These are phyloP conservation scores for Boletus coccyginus DNA, from an alignment of 768 basidiomycete species.

Conservation along the genomic window DNA sequence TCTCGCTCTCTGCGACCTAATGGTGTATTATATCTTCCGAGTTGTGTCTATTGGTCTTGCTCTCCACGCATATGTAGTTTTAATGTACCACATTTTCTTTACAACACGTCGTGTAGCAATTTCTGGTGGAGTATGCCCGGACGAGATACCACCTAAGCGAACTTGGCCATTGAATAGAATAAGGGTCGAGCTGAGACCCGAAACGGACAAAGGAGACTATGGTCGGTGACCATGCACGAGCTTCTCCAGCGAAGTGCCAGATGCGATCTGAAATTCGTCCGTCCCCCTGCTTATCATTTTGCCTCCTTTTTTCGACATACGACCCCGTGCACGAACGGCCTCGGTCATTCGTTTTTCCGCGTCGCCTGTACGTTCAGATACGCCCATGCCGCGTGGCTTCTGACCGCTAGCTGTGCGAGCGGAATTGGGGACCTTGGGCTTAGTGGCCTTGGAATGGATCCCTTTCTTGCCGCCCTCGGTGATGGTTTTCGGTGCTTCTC, in stretches of 20 bases:
- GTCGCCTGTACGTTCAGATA: slow-evolving; percentile 39
- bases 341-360: slow-evolving; percentile 85
- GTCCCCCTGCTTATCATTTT: slow-evolving; percentile 63
- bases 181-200: neutral
- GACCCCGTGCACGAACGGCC: slow-evolving; percentile 79
- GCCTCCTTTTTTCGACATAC: slow-evolving; percentile 77
- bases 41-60: neutral
- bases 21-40: neutral
- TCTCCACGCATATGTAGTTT: neutral
- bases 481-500: slow-evolving; percentile 68
- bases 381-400: slow-evolving; percentile 35
- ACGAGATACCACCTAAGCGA: neutral
- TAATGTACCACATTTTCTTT: neutral
- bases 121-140: neutral
- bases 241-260: slow-evolving; percentile 59
- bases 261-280: slow-evolving; percentile 78
- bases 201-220: slow-evolving; percentile 1
- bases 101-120: neutral
- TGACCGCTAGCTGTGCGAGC: slow-evolving; percentile 17
- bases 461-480: slow-evolving; percentile 24
- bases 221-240: slow-evolving; percentile 37
- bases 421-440: slow-evolving; percentile 2
- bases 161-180: neutral
- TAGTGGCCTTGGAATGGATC: neutral
- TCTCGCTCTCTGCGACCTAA: neutral